Base-by-base conservation (phyloP, 495 filamentous ascomycete genomes). In the Podospora tetraspora region DNA sequence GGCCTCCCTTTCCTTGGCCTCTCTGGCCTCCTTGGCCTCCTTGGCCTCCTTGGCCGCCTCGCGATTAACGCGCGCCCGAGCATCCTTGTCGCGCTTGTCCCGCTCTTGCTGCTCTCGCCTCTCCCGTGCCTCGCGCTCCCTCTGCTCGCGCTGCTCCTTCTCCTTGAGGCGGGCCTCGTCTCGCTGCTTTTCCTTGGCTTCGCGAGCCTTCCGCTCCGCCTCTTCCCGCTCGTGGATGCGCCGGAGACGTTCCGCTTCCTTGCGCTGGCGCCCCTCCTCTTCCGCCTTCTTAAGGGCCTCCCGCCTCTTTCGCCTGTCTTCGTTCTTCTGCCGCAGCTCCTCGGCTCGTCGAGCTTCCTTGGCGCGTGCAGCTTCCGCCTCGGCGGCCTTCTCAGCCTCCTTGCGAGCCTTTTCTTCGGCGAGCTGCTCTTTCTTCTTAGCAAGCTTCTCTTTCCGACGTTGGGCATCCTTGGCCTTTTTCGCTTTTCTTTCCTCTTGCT, bases 391-490 rank as follows among this genome's bases (percentile, higher is more conserved):
- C 73, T 95, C 92, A 1, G 91, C 93, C 52, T 97, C 96, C 63
- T 86, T 88, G 63, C 85, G 88, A 23, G 92, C 90, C 74, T 91
- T 92, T 77, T 98, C 93, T 73, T 97, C 95, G 32, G 95, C 93
- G 71, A 91, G 92, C 19, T 87, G 89, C 77, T 91, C 87, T 75
- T 92, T 96, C 79, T 96, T 92, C 72, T 90, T 84, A 16, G 88
- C 87, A 64, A 92, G 91, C 79, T 91, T 96, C 68, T 97, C 93
- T 77, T 96, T 98, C 72, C 91, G 90, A 81, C 94, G 94, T 73
- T 95, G 89, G 0, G 94, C 93, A 70, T 97, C 94, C 72, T 93
- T 92, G 27, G 92, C 92, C 78, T 94, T 96, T 81, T 97, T 97
- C 10, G 92, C 92, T 72, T 96, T 92, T 64, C 89, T 89, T 75